Conservation (phyloP, 2,329 filamentous ascomycete genomes). For the Xylariaceae sp. region DNA sequence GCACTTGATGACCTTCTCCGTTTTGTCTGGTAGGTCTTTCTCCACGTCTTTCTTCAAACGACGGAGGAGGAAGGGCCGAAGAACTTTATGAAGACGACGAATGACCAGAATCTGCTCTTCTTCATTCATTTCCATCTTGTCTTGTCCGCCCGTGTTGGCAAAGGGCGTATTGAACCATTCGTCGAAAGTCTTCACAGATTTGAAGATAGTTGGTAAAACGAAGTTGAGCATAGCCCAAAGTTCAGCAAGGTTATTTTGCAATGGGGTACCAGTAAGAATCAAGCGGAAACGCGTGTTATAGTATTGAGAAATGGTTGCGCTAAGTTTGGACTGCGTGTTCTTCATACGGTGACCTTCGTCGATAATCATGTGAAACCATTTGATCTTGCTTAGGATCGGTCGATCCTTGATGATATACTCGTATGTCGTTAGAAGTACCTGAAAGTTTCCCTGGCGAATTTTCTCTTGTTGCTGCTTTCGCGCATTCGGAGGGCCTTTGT, state of each 20-base stretch:
- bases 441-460: conserved; percentile 92
- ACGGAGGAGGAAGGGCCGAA: conserved; percentile 93
- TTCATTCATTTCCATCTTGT: conserved; percentile 99
- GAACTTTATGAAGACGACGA: conserved; percentile 94
- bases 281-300: conserved; percentile 93
- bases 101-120: conserved; percentile 99
- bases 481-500: conserved; percentile 88
- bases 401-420: conserved; percentile 99
- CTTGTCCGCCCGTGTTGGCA: conserved; percentile 94
- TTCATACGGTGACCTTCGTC: conserved; percentile 99
- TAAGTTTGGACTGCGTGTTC: conserved; percentile 94
- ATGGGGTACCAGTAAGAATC: conserved; percentile 93
- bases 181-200: conserved; percentile 97
- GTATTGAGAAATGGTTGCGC: conserved; percentile 89
- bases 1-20: conserved; percentile 98
- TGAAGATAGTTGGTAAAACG: conserved; percentile 97
- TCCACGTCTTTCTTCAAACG: conserved; percentile 99
- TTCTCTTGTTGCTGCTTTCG: conserved; percentile 90
- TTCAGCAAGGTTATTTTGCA: conserved; percentile 95
- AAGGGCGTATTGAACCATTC: conserved; percentile 99
- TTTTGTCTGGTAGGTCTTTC: conserved; percentile 98
- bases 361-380: conserved; percentile 99
- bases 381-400: conserved; percentile 93
- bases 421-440: conserved; percentile 95
- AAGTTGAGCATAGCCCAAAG: conserved; percentile 99